Evolutionary conservation across 306 rosid species (phyloP), one percentile per base, ranked within the genome.

Genomic region (Ormosia semicastrata): DNA sequence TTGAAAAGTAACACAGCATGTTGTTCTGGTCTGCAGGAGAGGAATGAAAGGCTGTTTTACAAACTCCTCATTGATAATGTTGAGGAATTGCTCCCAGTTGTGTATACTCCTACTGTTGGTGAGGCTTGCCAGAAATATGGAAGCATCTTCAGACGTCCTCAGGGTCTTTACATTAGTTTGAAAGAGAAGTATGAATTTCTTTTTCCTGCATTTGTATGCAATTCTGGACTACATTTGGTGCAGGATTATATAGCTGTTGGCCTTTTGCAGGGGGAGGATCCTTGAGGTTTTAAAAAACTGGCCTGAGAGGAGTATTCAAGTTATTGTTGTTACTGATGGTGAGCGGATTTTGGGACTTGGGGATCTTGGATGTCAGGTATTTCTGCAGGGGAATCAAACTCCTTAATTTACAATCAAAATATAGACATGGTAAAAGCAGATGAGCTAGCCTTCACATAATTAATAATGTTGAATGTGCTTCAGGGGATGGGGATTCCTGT

Each of bases 401-500:
- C 63, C 41, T 72, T 66, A 34, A 86, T 89, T 69, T 66, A 50
- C 34, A 54, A 40, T 56, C 63, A 65, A 37, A 29, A 47, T 60
- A 56, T 71, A 36, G 53, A 44, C 73, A 71, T 40, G 15, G 50
- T 70, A 24, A 78, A 58, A 78, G 62, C 53, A 73, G 74, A 63
- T 50, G 73, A 72, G 53, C 44, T 47, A 54, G 32, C 44, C 47
- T 85, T 83, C 64, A 54, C 81, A 85, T 78, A 44, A 76, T 62
- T 75, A 12, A 57, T 66, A 33, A 36, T 81, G 63, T 73, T 86
- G 78, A 33, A 50, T 73, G 58, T 89, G 81, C 76, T 83, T 79
- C 88, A 95, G 99, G 99, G 99, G 50, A 96, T 96, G 99, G 99
- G 99, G 46, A 96, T 96, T 87, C 98, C 99, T 30, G 99, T 93